Evolutionary conservation across 306 rosid genomes (phyloP).

Genomic region (Cicer cuneatum): DNA sequence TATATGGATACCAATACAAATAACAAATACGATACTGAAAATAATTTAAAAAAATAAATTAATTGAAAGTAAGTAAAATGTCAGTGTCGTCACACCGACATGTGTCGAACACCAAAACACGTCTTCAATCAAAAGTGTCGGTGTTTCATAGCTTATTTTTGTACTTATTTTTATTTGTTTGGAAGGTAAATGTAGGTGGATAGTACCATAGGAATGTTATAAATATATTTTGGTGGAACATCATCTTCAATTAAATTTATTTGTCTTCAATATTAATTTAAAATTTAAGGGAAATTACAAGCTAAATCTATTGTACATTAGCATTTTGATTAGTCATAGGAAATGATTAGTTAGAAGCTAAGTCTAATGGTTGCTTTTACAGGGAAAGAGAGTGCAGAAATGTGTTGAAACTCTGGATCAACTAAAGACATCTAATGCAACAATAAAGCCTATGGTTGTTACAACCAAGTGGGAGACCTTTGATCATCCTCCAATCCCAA

Average conservation of each 20-base stretch:
- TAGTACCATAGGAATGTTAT: not conserved
- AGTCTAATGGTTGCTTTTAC: slow-evolving; percentile 39
- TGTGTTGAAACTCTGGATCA: slow-evolving; percentile 74
- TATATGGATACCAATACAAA: no score
- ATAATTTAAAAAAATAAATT: no score
- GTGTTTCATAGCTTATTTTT: not conserved
- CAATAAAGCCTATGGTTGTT: slow-evolving; percentile 60
- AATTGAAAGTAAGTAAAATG: no score
- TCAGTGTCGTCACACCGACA: no score
- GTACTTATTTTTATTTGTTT: not conserved
- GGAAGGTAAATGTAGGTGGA: not conserved
- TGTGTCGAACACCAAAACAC: no score
- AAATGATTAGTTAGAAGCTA: not conserved
- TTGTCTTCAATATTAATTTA: not conserved
- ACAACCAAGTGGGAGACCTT: slow-evolving; percentile 89
- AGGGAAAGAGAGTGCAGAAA: slow-evolving; percentile 83
- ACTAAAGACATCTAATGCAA: slow-evolving; percentile 68
- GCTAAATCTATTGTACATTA: no score
- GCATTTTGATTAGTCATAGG: not conserved
- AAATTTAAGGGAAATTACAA: not conserved
- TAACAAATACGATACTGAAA: fast-evolving
- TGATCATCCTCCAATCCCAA: slow-evolving; percentile 44
- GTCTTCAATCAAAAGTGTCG: no score
- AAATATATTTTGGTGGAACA: not conserved
- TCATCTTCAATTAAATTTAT: not conserved